Percentiles rank a stretch among this genome's conserved stretches.
Conservation (phyloP, 805 yeast species). For the Kuraishia piskuri region DNA sequence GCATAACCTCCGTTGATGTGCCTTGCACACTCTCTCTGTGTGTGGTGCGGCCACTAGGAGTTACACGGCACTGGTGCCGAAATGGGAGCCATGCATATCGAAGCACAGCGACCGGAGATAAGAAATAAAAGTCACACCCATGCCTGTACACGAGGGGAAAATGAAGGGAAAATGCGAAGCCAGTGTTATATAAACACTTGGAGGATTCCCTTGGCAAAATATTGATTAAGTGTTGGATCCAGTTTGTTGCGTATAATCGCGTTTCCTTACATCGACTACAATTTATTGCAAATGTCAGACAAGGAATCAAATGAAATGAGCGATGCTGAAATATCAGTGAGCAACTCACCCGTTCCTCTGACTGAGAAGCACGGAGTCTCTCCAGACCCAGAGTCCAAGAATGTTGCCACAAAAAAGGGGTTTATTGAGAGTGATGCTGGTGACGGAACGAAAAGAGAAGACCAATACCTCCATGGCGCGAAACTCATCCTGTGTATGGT, state of each 20-base stretch:
- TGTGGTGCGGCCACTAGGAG: background rate
- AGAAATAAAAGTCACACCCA: background rate
- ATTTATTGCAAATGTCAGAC: background rate
- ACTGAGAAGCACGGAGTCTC: background rate
- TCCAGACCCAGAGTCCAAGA: background rate
- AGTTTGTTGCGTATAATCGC: background rate
- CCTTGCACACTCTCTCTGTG: background rate
- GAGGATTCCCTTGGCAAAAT: background rate
- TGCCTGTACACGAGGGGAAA: background rate
- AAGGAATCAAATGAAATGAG: background rate
- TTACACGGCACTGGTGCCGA: background rate
- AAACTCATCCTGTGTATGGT: constrained; percentile 7
- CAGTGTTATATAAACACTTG: background rate
- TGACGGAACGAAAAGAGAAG: constrained; percentile 25
- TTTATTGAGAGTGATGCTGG: constrained; percentile 25
- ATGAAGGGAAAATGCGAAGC: background rate
- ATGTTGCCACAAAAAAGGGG: background rate
- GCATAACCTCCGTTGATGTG: background rate
- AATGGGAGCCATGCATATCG: background rate
- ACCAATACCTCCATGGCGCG: constrained; percentile 16
- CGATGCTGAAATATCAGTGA: background rate
- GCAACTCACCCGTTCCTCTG: background rate
- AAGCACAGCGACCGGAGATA: background rate
- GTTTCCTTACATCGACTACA: background rate
- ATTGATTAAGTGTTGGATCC: background rate